Conservation (phyloP, 495 filamentous ascomycete genomes). For the Penicillium coffeae region DNA sequence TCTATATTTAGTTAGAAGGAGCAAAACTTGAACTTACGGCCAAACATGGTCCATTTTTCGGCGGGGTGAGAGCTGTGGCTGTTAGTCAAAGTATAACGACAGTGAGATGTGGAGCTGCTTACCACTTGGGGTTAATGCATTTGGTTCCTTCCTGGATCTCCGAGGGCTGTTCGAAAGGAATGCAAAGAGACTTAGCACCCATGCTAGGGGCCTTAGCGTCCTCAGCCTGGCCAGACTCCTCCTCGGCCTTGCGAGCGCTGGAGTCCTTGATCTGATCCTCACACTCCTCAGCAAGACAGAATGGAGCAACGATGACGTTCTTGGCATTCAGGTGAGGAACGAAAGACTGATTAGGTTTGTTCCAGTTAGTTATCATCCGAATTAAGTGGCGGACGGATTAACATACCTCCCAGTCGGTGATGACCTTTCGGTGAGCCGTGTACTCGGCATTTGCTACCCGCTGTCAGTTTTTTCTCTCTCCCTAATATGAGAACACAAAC, state of each 20-base stretch:
- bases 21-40: slow-evolving; percentile 41
- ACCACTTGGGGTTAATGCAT: slow-evolving; percentile 85
- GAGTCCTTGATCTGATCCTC: slow-evolving; percentile 92
- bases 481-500: neutral
- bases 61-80: slow-evolving; percentile 39
- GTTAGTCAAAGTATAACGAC: neutral
- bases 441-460: slow-evolving; percentile 63
- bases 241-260: slow-evolving; percentile 67
- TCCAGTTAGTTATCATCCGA: slow-evolving; percentile 62
- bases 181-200: slow-evolving; percentile 96
- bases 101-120: slow-evolving; percentile 7
- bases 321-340: slow-evolving; percentile 86
- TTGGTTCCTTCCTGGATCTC: slow-evolving; percentile 76
- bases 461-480: neutral
- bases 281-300: slow-evolving; percentile 76
- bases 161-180: slow-evolving; percentile 93
- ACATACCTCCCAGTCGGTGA: slow-evolving; percentile 78
- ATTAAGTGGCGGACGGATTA: neutral
- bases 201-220: slow-evolving; percentile 83
- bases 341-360: slow-evolving; percentile 54
- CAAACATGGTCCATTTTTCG: slow-evolving; percentile 84
- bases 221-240: slow-evolving; percentile 62
- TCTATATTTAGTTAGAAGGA: neutral
- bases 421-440: slow-evolving; percentile 68
- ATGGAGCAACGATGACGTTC: slow-evolving; percentile 85